Evolutionary conservation across 2,329 filamentous ascomycete genomes (phyloP).

Genomic region (Alternaria gansuensis): DNA sequence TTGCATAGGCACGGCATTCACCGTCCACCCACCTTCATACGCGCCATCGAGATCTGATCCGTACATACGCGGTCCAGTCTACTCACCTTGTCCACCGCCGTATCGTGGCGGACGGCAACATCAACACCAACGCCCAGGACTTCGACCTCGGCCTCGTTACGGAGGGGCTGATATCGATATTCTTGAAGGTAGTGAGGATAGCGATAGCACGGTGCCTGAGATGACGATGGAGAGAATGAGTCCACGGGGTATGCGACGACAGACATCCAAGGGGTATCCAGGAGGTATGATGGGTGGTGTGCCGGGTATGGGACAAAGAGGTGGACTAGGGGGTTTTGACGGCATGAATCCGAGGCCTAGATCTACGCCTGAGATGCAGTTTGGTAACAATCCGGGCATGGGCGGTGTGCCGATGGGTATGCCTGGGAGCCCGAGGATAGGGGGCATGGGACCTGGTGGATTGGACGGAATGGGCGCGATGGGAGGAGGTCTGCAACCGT

Average conservation of each 20-base stretch:
- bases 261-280: background rate
- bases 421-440: background rate
- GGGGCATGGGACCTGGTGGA: background rate
- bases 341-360: constrained; percentile 6
- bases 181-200: constrained; percentile 12
- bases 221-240: constrained; percentile 1
- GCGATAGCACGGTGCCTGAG: constrained; percentile 6
- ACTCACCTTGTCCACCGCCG: constrained; percentile 3
- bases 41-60: background rate
- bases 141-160: background rate
- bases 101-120: background rate
- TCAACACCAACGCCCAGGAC: background rate
- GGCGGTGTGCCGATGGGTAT: constrained; percentile 1
- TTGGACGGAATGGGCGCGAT: constrained; percentile 9
- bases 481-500: constrained; percentile 10
- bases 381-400: constrained; percentile 4
- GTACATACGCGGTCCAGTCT: constrained; percentile 9
- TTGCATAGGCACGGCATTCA: constrained; percentile 13
- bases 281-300: constrained; percentile 8
- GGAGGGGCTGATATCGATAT: constrained; percentile 10
- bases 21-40: constrained; percentile 12
- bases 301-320: constrained; percentile 2
- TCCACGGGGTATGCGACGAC: constrained; percentile 5
- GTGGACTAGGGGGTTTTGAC: background rate
- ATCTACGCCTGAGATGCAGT: constrained; percentile 15